A percentile compares a stretch with the other conserved stretches of the same genome.
Evolutionary conservation across 2,329 filamentous ascomycete species (phyloP).

Genomic region (Pyrenophora tritici-repentis): DNA sequence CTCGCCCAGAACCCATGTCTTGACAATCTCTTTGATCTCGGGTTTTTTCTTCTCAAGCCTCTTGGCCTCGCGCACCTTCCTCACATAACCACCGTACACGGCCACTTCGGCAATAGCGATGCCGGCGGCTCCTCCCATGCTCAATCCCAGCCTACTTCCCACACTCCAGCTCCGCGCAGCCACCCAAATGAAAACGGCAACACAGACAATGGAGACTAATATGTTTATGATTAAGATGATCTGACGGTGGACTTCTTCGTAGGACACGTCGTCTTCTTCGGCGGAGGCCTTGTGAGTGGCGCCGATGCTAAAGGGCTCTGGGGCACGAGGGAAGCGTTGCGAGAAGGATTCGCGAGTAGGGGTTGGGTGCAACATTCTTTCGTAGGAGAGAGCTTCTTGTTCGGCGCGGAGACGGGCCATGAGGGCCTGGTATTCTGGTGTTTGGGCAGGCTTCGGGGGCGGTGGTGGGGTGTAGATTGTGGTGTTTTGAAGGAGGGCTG

Average conservation of each 20-base stretch:
- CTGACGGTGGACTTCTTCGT: slow-evolving; percentile 78
- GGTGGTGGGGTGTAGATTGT: slow-evolving; percentile 79
- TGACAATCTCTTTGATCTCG: slow-evolving; percentile 71
- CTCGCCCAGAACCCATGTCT: slow-evolving; percentile 68
- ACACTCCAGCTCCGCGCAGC: slow-evolving; percentile 75
- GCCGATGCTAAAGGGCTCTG: slow-evolving; percentile 55
- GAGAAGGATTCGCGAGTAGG: slow-evolving; percentile 62
- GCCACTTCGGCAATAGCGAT: slow-evolving; percentile 78
- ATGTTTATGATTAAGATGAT: slow-evolving; percentile 88
- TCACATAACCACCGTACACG: slow-evolving; percentile 76
- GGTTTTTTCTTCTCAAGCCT: slow-evolving; percentile 62
- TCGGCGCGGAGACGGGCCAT: slow-evolving; percentile 85
- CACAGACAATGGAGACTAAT: slow-evolving; percentile 80
- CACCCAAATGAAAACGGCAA: slow-evolving; percentile 78
- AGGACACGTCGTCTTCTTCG: slow-evolving; percentile 66
- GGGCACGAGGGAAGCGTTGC: slow-evolving; percentile 60
- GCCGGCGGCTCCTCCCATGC: slow-evolving; percentile 69
- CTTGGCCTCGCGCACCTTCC: slow-evolving; percentile 72
- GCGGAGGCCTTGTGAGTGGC: slow-evolving; percentile 43
- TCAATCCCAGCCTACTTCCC: slow-evolving; percentile 70
- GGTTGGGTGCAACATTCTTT: slow-evolving; percentile 73
- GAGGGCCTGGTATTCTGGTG: slow-evolving; percentile 79
- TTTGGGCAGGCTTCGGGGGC: slow-evolving; percentile 69
- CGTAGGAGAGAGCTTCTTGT: slow-evolving; percentile 81
- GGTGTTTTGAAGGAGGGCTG: slow-evolving; percentile 72